phyloP scores from a whole-genome alignment of 2,329 filamentous ascomycete species.

The Sarocladium brachiariae region DNA sequence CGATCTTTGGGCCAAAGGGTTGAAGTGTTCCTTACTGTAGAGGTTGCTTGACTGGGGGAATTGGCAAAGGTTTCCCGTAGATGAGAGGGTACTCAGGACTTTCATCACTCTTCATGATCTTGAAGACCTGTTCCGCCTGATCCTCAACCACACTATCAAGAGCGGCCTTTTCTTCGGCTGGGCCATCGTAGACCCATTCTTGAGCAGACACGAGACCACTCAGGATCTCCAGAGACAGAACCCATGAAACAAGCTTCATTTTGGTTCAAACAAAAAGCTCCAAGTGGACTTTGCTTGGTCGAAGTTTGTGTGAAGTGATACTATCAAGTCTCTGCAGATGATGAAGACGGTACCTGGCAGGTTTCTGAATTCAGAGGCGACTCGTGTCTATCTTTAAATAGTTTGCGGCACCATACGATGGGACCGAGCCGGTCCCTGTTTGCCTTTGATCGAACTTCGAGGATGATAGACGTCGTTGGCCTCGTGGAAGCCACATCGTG shows the following conservation, averaged over 20 bases:
- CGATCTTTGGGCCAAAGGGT: neutral
- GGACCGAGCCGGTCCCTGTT: too few relatives aligned
- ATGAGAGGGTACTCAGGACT: conserved; percentile 8
- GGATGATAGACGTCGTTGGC: too few relatives aligned
- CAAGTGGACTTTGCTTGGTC: too few relatives aligned
- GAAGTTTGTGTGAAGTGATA: too few relatives aligned
- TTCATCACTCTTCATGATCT: neutral
- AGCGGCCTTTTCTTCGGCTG: neutral
- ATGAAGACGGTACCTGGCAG: too few relatives aligned
- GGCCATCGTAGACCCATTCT: neutral
- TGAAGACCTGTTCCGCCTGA: neutral
- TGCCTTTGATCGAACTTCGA: too few relatives aligned
- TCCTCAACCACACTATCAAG: neutral
- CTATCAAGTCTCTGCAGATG: too few relatives aligned
- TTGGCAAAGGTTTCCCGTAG: conserved; percentile 29
- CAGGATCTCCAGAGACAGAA: neutral
- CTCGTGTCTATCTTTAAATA: too few relatives aligned
- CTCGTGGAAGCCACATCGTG: too few relatives aligned
- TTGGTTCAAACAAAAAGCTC: too few relatives aligned
- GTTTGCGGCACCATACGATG: too few relatives aligned
- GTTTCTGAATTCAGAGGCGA: too few relatives aligned
- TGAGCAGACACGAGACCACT: neutral
- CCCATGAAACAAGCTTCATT: neutral
- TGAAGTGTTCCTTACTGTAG: conserved; percentile 14
- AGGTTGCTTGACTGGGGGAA: conserved; percentile 34